phyloP scores from a whole-genome alignment of 345 rosid species.

The Euphorbia peplus region DNA sequence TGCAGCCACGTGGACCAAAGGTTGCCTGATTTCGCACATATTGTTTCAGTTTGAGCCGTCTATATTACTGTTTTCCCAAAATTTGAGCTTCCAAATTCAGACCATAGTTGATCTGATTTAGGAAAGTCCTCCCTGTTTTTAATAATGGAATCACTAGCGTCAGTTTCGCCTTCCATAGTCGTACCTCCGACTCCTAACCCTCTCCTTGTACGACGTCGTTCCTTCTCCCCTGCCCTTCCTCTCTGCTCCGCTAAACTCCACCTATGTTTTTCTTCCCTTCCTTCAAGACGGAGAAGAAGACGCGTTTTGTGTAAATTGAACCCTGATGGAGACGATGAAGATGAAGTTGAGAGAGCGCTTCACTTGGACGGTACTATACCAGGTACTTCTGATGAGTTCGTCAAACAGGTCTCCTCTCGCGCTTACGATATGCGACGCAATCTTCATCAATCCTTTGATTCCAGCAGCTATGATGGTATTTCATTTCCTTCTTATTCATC shows the following conservation, averaged over 20 bases:
- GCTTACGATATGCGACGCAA: slow-evolving; percentile 95
- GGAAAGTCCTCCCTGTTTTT: not conserved
- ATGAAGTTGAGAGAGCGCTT: slow-evolving; percentile 83
- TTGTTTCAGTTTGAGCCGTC: slow-evolving; percentile 23
- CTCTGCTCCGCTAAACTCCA: slow-evolving; percentile 22
- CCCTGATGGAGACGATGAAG: slow-evolving; percentile 31
- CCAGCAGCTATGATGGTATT: slow-evolving; percentile 86
- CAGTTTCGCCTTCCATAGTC: slow-evolving; percentile 69
- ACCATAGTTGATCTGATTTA: not conserved
- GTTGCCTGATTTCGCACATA: not conserved
- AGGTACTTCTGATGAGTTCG: slow-evolving; percentile 73
- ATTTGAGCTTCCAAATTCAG: no score
- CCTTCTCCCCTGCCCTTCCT: slow-evolving; percentile 29
- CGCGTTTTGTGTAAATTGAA: slow-evolving; percentile 38
- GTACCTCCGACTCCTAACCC: slow-evolving; percentile 55
- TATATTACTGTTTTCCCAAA: no score
- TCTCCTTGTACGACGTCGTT: slow-evolving; percentile 30
- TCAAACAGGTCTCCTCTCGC: slow-evolving; percentile 84
- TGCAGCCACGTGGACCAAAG: slow-evolving; percentile 11
- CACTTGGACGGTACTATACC: slow-evolving; percentile 92
- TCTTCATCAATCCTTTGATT: slow-evolving; percentile 73
- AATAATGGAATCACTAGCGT: slow-evolving; percentile 66
- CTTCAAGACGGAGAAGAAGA: slow-evolving; percentile 21
- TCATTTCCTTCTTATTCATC: not conserved
- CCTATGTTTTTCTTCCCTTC: slow-evolving; percentile 17